A percentile compares a stretch with the other conserved stretches of the same genome.
Conservation (phyloP, 208 protist genomes). For the Trypanosoma melophagium region DNA sequence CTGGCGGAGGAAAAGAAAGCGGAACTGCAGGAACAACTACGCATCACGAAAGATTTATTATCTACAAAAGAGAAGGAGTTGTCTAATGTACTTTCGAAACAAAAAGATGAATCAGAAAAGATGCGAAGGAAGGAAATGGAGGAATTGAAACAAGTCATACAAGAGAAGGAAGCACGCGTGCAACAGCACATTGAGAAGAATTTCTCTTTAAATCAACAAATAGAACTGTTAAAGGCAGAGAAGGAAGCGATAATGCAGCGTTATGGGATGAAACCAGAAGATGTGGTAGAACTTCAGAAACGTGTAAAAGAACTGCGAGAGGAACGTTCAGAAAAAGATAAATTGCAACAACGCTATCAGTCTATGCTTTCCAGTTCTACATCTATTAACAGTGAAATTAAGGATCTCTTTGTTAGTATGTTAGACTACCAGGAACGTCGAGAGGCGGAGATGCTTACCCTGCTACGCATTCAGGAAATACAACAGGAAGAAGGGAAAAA, state of each 20-base stretch:
- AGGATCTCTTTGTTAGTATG: slow-evolving; percentile 62
- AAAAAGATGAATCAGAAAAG: slow-evolving; percentile 25
- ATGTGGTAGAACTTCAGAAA: slow-evolving; percentile 23
- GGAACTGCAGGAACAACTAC: slow-evolving; percentile 22
- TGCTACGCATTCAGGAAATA: slow-evolving; percentile 57
- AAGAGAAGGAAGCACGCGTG: slow-evolving; percentile 40
- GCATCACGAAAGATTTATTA: slow-evolving; percentile 24
- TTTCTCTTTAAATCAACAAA: slow-evolving; percentile 36
- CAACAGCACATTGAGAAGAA: slow-evolving; percentile 46
- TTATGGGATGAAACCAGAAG: slow-evolving; percentile 27
- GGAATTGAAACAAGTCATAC: slow-evolving; percentile 34
- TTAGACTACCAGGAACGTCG: slow-evolving; percentile 71
- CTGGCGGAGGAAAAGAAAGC: background rate
- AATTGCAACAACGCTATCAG: slow-evolving; percentile 57
- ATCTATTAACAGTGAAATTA: slow-evolving; percentile 53
- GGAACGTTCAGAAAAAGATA: slow-evolving; percentile 28
- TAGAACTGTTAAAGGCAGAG: slow-evolving; percentile 51
- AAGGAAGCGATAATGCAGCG: slow-evolving; percentile 27
- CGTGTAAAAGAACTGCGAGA: slow-evolving; percentile 31
- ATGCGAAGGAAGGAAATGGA: slow-evolving; percentile 21
- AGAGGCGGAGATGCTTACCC: slow-evolving; percentile 49
- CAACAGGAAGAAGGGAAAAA: slow-evolving; percentile 53
- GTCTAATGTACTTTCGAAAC: slow-evolving; percentile 17
- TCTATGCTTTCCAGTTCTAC: slow-evolving; percentile 37
- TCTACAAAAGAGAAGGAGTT: slow-evolving; percentile 35